Percentiles rank a stretch among this genome's conserved stretches.
phyloP scores from a whole-genome alignment of 176 grass and related monocot species.

The Secale cereale region DNA sequence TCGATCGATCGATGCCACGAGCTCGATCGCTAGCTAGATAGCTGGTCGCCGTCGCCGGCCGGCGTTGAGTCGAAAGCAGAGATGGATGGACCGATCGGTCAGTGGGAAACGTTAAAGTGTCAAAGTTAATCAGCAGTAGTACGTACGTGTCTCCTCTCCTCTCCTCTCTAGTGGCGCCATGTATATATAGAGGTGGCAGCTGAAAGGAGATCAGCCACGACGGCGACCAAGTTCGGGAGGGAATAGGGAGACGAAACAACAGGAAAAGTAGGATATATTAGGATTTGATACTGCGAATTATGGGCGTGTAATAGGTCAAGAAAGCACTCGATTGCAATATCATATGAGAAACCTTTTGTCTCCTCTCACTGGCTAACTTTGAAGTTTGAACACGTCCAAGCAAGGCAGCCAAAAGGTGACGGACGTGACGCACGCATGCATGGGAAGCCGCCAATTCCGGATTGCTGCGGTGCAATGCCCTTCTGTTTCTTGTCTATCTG shows the following conservation, averaged over 20 bases:
- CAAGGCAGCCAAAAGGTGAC: conserved; percentile 2
- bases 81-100: neutral
- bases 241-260: neutral
- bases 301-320: conserved; percentile 27
- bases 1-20: neutral
- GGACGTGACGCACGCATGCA: neutral
- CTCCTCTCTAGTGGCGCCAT: neutral
- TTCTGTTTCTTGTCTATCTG: neutral
- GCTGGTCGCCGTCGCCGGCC: neutral
- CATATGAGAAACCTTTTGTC: neutral
- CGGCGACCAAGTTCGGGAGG: neutral
- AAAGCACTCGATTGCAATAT: conserved; percentile 35
- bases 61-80: neutral
- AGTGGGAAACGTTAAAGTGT: neutral
- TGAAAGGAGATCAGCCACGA: neutral
- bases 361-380: neutral
- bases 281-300: neutral
- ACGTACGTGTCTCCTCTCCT: neutral
- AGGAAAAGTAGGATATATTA: neutral
- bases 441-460: conserved; percentile 8
- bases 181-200: conserved; percentile 12
- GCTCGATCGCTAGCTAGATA: neutral
- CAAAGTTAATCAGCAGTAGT: neutral
- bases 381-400: conserved; percentile 29
- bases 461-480: neutral